Percentiles rank a stretch among this genome's conserved stretches.
These are phyloP conservation scores for Metschnikowia kofuensis DNA, from an alignment of 805 yeast species.

Conservation along the genomic window DNA sequence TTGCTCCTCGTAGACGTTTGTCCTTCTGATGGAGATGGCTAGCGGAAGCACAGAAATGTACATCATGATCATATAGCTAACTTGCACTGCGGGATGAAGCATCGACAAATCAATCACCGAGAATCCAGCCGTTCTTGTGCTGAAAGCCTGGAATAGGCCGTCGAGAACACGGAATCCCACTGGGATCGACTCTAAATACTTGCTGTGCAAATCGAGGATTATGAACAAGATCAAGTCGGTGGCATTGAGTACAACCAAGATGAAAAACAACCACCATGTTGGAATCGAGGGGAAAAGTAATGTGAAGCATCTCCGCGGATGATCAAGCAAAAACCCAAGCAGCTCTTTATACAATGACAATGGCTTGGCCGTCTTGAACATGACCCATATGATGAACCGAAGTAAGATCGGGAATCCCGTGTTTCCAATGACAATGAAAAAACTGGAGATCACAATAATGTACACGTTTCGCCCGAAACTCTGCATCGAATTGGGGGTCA, in stretches of 20 bases:
- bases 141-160: slow-evolving; percentile 87
- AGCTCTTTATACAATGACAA: slow-evolving; percentile 68
- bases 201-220: slow-evolving; percentile 61
- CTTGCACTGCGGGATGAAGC: slow-evolving; percentile 89
- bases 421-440: slow-evolving; percentile 86
- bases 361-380: slow-evolving; percentile 65
- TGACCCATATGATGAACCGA: slow-evolving; percentile 77
- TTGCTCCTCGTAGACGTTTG: slow-evolving; percentile 97
- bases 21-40: slow-evolving; percentile 93
- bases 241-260: slow-evolving; percentile 67
- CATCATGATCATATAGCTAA: slow-evolving; percentile 95
- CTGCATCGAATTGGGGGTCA: slow-evolving; percentile 78
- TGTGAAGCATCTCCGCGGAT: slow-evolving; percentile 96
- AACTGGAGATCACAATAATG: slow-evolving; percentile 57
- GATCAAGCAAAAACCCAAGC: slow-evolving; percentile 82
- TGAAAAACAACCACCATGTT: slow-evolving; percentile 89
- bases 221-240: slow-evolving; percentile 80
- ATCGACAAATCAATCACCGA: slow-evolving; percentile 63
- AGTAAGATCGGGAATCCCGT: slow-evolving; percentile 89
- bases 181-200: slow-evolving; percentile 50
- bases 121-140: slow-evolving; percentile 94
- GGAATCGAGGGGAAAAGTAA: slow-evolving; percentile 87
- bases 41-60: slow-evolving; percentile 94
- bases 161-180: slow-evolving; percentile 70
- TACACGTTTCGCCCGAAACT: slow-evolving; percentile 64